These are phyloP conservation scores for Colletotrichum australisinense DNA, from an alignment of 2,329 filamentous ascomycete genomes.

Conservation along the genomic window DNA sequence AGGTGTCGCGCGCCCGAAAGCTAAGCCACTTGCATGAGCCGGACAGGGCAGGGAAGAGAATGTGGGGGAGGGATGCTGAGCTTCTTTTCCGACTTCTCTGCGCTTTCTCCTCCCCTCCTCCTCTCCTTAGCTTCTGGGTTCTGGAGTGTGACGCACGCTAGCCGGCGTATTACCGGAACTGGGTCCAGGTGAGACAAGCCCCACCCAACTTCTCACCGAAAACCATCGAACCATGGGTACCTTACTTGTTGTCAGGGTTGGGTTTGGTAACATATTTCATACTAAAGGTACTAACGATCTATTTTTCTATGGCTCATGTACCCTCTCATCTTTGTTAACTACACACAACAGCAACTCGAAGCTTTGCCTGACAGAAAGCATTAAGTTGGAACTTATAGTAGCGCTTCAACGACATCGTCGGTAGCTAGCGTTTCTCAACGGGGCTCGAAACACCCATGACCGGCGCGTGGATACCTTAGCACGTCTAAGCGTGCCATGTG, in stretches of 20 bases:
- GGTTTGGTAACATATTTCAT: background rate
- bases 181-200: background rate
- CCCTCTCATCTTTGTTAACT: background rate
- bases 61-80: conserved; percentile 25
- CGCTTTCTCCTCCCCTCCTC: background rate
- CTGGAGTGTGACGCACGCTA: background rate
- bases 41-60: conserved; percentile 21
- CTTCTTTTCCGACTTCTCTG: background rate
- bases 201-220: conserved; percentile 1
- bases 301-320: background rate
- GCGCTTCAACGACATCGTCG: background rate
- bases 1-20: conserved; percentile 18
- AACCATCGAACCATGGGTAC: background rate
- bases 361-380: too few species aligned
- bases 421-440: too few species aligned
- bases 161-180: conserved; percentile 28
- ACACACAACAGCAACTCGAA: too few species aligned
- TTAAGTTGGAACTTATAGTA: background rate
- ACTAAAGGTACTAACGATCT: background rate
- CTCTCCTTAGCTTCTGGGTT: background rate
- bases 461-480: background rate
- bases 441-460: background rate
- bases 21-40: conserved; percentile 30
- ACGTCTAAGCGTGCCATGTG: conserved; percentile 46
- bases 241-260: background rate